phyloP scores from a whole-genome alignment of 257 asterid genomes.

The Gardenia jasminoides region DNA sequence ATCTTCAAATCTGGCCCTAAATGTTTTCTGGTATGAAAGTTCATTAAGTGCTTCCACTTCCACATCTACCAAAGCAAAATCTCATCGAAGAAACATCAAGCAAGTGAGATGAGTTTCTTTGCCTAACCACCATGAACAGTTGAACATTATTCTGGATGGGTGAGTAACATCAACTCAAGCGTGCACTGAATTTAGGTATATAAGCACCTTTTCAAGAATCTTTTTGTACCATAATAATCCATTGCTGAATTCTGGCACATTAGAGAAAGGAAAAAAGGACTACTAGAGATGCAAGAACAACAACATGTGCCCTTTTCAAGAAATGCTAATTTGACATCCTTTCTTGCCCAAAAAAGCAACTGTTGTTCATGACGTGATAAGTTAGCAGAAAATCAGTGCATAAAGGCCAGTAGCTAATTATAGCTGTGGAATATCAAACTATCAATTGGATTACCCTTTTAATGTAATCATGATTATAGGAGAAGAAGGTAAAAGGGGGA shows the following conservation, averaged over 20 bases:
- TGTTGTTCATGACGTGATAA: too few relatives aligned
- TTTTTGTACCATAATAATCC: not conserved
- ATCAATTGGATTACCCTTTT: conserved; percentile 13
- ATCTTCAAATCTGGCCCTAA: too few relatives aligned
- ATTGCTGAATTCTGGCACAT: not conserved
- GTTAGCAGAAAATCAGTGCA: too few relatives aligned
- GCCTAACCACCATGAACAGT: not conserved
- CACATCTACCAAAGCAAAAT: too few relatives aligned
- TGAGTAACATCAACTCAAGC: not conserved
- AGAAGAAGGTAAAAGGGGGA: conserved; percentile 16
- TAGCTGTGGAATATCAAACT: not conserved
- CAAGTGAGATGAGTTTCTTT: not conserved
- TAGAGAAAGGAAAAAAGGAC: not conserved
- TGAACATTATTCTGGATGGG: too few relatives aligned
- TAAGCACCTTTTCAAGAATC: not conserved
- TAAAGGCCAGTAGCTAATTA: not conserved
- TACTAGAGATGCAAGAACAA: not conserved
- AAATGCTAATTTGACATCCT: too few relatives aligned
- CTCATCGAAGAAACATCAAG: too few relatives aligned
- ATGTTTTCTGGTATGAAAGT: too few relatives aligned
- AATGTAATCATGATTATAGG: conserved; percentile 14
- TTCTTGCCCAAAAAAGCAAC: too few relatives aligned
- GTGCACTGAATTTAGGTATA: not conserved
- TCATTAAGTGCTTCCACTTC: too few relatives aligned
- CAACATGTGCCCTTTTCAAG: too few relatives aligned